Conservation (phyloP, 106 monocot genomes). For the Dendrobium huoshanense region DNA sequence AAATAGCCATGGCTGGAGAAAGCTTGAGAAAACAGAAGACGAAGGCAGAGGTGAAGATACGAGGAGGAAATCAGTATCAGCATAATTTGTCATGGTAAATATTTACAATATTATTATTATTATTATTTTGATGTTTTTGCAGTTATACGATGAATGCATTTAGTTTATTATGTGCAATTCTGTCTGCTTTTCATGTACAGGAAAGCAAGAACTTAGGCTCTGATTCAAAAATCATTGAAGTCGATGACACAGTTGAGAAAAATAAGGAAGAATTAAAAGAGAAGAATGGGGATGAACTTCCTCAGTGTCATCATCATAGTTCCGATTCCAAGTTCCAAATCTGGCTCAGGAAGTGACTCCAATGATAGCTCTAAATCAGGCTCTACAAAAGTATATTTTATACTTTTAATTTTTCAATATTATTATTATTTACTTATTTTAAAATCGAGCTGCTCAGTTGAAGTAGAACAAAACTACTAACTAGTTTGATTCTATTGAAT, state of each 20-base stretch:
- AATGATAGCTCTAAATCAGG: background rate
- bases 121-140: background rate
- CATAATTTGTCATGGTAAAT: no score
- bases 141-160: background rate
- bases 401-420: no score
- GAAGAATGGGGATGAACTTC: background rate
- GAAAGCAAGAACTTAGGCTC: background rate
- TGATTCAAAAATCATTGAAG: background rate
- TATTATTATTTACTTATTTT: no score
- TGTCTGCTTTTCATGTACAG: background rate
- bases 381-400: background rate
- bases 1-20: background rate
- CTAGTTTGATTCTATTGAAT: no score
- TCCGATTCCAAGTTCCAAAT: slow-evolving; percentile 2
- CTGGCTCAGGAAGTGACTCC: background rate
- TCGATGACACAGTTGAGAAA: background rate
- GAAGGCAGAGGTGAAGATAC: background rate
- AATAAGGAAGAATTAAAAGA: background rate
- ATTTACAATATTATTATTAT: no score
- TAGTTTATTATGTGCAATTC: background rate
- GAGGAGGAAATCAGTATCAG: background rate
- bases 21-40: background rate
- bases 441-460: no score
- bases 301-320: background rate
- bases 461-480: no score